Evolutionary conservation across 108 stramenopile genomes (phyloP).

Genomic region (Nannochloropsis oceanica): DNA sequence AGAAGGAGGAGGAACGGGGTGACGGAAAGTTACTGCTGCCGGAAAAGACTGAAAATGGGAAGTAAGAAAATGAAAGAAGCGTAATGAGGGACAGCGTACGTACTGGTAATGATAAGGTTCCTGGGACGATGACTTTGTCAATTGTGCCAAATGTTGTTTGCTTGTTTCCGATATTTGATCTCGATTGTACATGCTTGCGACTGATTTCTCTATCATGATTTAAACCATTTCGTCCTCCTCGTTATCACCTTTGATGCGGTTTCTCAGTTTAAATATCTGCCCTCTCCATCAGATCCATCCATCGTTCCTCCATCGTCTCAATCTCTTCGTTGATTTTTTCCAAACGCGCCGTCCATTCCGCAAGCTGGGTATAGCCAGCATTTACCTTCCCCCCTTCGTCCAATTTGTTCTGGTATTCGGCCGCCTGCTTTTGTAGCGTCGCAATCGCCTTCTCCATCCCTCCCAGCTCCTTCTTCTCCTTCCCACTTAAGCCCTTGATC

Average conservation of each 20-base stretch:
- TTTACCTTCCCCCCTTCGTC: background rate
- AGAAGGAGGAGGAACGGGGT: background rate
- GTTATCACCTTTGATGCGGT: no score
- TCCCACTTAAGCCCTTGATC: slow-evolving; percentile 1
- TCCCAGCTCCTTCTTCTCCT: slow-evolving; percentile 18
- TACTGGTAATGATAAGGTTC: no score
- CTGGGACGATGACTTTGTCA: no score
- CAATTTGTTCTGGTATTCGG: slow-evolving; percentile 3
- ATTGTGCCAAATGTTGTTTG: no score
- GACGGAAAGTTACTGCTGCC: no score
- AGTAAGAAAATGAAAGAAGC: no score
- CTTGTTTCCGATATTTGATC: no score
- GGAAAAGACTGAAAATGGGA: no score
- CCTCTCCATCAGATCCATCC: slow-evolving; percentile 27
- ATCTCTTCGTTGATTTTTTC: slow-evolving; percentile 4
- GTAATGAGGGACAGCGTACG: no score
- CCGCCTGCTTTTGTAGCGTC: background rate
- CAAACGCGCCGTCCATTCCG: slow-evolving; percentile 15
- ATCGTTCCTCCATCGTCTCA: slow-evolving; percentile 20
- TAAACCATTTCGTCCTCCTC: no score
- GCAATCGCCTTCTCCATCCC: slow-evolving; percentile 12
- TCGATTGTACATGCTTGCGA: no score
- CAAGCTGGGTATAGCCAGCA: background rate
- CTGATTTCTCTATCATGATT: no score
- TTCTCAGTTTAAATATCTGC: background rate